Evolutionary conservation across 139 green algal species (phyloP), one percentile per base, ranked within the genome.

Genomic region (Auxenochlorella pyrenoidosa): DNA sequence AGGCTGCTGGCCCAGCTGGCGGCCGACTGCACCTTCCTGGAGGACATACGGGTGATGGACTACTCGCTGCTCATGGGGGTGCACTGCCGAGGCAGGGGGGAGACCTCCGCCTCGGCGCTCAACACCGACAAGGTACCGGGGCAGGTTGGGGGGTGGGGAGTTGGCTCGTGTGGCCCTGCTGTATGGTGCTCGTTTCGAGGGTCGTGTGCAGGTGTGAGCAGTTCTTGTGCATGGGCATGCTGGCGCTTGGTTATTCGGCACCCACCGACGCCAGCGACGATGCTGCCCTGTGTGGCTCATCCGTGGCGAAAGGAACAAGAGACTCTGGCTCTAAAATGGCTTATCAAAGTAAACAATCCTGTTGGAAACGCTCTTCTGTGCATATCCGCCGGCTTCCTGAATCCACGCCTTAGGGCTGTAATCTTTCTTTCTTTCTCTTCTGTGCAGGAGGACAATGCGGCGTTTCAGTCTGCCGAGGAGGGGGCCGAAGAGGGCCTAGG

Each of bases 61-160:
- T 98, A 98, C 89, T 93, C 84, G 8, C 87, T 98, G 82, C 95
- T 98, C 28, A 86, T 98, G 71, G 95, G 95, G 6, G 87, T 89
- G 75, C 80, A 93, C 87, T 85, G 88, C 51, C 72, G 72, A 22
- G 40, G 32, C 13, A 10, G 51, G 59, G 82, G 83, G 3, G 83
- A 87, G 32, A 87, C 83, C n/a, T 81, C 65, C 47, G 83, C 71
- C 58, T 87, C 70, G 3, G 51, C 83, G 0, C 26, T 82, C 24
- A 87, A 87, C 83, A 82, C 70, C 36, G 83, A 87, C 83, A 87
- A 81, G 71, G 83, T 87, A n/a, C n/a, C n/a, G n/a, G n/a, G n/a
- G 81, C 28, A 6, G 6, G 47, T 12, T 18, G 32, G 68, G 32
- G 68, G 68, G 32, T 22, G 68, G 32, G 68, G 18, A 5, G 32